Base-by-base conservation (phyloP, 2,329 filamentous ascomycete species). In the Phaeosphaeria sp. region DNA sequence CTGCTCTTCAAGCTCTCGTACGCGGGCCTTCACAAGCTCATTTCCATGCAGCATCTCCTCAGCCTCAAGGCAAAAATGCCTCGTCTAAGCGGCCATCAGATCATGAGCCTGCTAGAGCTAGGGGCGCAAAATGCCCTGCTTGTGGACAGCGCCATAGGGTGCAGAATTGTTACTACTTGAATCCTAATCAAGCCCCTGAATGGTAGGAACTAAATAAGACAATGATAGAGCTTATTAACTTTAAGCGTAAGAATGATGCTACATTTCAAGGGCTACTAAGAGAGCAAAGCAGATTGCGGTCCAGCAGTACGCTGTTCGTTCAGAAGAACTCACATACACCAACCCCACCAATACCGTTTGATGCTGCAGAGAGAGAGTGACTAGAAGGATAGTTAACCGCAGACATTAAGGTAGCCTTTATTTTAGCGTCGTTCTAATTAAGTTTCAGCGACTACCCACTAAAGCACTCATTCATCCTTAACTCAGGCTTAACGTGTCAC, bases 401-500 rank as follows among this genome's bases (percentile, higher is more conserved):
- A 22, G 24, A 8, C 6, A 22, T 25, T 46, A 46, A 25, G 15
- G 20, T n/a, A 22, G 22, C 20, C 7, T 25, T 22, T 24, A 24
- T 42, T 42, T 55, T 55, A 55, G 46, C 18, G 6, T 42, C 33
- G n/a, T 49, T 55, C 11, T 39, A 6, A 15, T 20, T 43, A 42
- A 18, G 17, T 15, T 44, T 22, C 20, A 24, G 22, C 6, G 11
- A 18, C 21, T 55, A 55, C 27, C 25, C 27, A 30, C 39, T 55
- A 42, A 21, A 49, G 33, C n/a, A 18, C 30, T 55, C 8, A 45
- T 49, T 49, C 43, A 55, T 49, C 30, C 39, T 49, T 22, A 24
- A 53, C 33, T 55, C 33, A 42, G 33, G 20, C n/a, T 39, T 20
- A n/a, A 55, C 43, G 30, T 55, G 27, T 15, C 49, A 55, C 25